Evolutionary conservation across 768 basidiomycete genomes (phyloP).

Genomic region (Leucosporidium creatinivorum): DNA sequence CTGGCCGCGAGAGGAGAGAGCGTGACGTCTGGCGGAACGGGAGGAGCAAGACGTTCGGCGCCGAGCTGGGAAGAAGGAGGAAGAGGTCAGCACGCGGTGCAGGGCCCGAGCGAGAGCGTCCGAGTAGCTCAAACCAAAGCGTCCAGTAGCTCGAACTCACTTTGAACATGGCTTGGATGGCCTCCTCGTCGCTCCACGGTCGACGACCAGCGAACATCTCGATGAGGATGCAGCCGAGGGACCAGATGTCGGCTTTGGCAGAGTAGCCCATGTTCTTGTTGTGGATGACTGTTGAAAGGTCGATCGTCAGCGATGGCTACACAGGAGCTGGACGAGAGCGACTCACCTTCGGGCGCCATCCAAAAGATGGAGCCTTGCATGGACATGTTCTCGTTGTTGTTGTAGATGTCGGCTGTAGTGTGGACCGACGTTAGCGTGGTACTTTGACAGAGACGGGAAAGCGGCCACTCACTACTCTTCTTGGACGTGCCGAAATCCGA

Average conservation of each 20-base stretch:
- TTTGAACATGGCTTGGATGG: slow-evolving; percentile 89
- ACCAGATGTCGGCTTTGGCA: slow-evolving; percentile 96
- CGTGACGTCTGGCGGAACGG: slow-evolving; percentile 73
- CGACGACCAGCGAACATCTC: slow-evolving; percentile 98
- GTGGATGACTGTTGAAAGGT: slow-evolving; percentile 46
- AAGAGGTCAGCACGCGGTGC: not conserved
- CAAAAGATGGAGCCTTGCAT: slow-evolving; percentile 99
- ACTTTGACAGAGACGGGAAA: too few species aligned
- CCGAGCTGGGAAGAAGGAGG: slow-evolving; percentile 55
- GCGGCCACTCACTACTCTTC: slow-evolving; percentile 50
- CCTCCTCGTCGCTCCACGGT: slow-evolving; percentile 87
- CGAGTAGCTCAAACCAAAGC: not conserved
- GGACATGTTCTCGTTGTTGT: slow-evolving; percentile 59
- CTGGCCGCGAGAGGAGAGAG: slow-evolving; percentile 70
- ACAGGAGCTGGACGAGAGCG: too few species aligned
- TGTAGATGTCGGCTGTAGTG: slow-evolving; percentile 63
- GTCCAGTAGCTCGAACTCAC: slow-evolving; percentile 54
- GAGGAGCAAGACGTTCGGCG: slow-evolving; percentile 74
- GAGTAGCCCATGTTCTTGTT: slow-evolving; percentile 79
- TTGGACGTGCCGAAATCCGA: slow-evolving; percentile 99
- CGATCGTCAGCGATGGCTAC: not conserved
- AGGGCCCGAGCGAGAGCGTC: too few species aligned
- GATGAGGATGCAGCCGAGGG: slow-evolving; percentile 88
- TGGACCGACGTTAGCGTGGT: too few species aligned
- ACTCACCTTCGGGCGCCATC: slow-evolving; percentile 96